Conservation (phyloP, 306 rosid genomes). For the Rosa multiflora region DNA sequence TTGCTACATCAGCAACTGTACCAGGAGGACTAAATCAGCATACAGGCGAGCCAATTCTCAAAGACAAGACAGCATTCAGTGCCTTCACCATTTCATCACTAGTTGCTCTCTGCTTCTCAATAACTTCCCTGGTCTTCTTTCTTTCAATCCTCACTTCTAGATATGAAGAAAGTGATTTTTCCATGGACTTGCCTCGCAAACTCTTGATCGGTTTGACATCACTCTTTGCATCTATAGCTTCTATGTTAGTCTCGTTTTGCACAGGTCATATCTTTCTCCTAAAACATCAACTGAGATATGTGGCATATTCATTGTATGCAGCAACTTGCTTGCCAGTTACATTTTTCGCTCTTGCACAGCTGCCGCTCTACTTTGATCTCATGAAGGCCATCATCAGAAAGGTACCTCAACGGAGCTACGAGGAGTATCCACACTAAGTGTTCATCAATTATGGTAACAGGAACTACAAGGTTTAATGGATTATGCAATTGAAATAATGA, state of each 20-base stretch:
- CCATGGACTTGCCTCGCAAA: slow-evolving; percentile 33
- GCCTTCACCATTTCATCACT: slow-evolving; percentile 31
- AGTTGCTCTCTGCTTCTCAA: slow-evolving; percentile 36
- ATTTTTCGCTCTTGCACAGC: slow-evolving; percentile 40
- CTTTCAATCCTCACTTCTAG: slow-evolving; percentile 51
- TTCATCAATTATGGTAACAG: not conserved
- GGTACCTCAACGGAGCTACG: slow-evolving; percentile 40
- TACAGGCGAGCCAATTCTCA: slow-evolving; percentile 36
- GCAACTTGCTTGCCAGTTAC: slow-evolving; percentile 43
- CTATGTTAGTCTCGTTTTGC: slow-evolving; percentile 47
- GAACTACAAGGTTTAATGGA: not conserved
- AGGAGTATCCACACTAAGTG: slow-evolving; percentile 19
- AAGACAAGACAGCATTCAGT: slow-evolving; percentile 15
- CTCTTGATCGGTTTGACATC: slow-evolving; percentile 43
- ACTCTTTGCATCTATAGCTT: slow-evolving; percentile 45
- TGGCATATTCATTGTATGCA: slow-evolving; percentile 42
- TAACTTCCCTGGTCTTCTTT: slow-evolving; percentile 36
- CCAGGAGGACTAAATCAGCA: slow-evolving; percentile 40
- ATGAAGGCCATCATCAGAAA: slow-evolving; percentile 36
- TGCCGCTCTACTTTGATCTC: slow-evolving; percentile 54
- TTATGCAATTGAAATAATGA: not conserved
- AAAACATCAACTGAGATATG: slow-evolving; percentile 15
- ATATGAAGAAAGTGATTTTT: slow-evolving; percentile 40
- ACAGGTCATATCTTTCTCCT: slow-evolving; percentile 44
- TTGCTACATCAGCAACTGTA: slow-evolving; percentile 32